Evolutionary conservation across 495 filamentous ascomycete species (phyloP).

Genomic region (Extremus antarcticus): DNA sequence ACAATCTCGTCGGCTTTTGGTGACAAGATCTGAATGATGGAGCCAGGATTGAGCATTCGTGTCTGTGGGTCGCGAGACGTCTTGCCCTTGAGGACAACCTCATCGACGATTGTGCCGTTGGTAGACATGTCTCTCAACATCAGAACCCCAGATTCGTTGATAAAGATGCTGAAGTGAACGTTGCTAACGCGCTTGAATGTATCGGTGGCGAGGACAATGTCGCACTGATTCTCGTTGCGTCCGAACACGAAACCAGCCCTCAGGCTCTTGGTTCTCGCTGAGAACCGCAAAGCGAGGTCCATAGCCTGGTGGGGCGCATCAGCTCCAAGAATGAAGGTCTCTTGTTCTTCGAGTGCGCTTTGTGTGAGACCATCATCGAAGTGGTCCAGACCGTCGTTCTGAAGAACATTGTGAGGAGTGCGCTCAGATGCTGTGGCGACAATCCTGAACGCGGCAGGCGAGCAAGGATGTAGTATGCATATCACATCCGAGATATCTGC

Average conservation of each 20-base stretch:
- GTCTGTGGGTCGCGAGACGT: conserved; percentile 28
- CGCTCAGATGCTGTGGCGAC: conserved; percentile 44
- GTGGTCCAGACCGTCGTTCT: conserved; percentile 28
- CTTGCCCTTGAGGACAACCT: conserved; percentile 43
- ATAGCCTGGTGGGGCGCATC: conserved; percentile 14
- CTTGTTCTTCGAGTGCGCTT: conserved; percentile 35
- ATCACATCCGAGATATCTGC: conserved; percentile 79
- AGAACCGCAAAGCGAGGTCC: conserved; percentile 73
- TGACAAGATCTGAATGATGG: conserved; percentile 59
- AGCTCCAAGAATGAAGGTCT: conserved; percentile 37
- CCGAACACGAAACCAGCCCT: conserved; percentile 72
- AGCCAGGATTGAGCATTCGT: conserved; percentile 60
- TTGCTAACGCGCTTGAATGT: conserved; percentile 64
- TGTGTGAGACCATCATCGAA: conserved; percentile 28
- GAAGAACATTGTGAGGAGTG: conserved; percentile 49
- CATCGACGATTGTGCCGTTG: conserved; percentile 83
- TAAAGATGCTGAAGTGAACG: conserved; percentile 79
- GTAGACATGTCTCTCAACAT: conserved; percentile 91
- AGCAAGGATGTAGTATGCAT: conserved; percentile 74
- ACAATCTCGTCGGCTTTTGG: conserved; percentile 35
- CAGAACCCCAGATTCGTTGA: conserved; percentile 65
- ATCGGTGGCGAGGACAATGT: conserved; percentile 50
- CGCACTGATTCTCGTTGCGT: conserved; percentile 57
- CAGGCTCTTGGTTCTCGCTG: conserved; percentile 54
- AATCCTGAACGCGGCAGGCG: conserved; percentile 56